A percentile compares a stretch with the other conserved stretches of the same genome.
These are phyloP conservation scores for Xylaria sp. DNA, from an alignment of 2,329 filamentous ascomycete genomes.

Conservation along the genomic window DNA sequence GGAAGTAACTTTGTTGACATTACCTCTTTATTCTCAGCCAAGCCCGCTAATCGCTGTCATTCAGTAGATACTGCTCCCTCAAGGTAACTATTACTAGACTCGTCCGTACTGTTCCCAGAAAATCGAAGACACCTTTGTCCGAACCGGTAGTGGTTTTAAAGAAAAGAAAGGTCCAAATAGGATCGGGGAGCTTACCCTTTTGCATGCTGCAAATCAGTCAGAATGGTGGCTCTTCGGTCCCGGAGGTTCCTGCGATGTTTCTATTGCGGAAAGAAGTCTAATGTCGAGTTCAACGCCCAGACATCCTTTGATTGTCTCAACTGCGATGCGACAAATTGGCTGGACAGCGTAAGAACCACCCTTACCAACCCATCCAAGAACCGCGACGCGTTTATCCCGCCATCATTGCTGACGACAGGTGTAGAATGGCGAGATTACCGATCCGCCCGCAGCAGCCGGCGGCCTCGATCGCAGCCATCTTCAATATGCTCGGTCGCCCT, in stretches of 20 bases:
- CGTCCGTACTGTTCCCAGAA: not conserved
- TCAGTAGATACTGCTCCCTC: constrained; percentile 18
- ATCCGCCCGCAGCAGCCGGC: constrained; percentile 77
- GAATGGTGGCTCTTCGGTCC: constrained; percentile 47
- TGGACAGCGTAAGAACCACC: constrained; percentile 75
- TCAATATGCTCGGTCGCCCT: constrained; percentile 56
- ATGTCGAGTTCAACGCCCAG: constrained; percentile 67
- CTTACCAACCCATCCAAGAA: constrained; percentile 1
- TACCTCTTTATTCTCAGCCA: not conserved
- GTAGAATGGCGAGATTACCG: constrained; percentile 87
- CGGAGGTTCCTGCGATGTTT: constrained; percentile 72
- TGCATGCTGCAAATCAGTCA: constrained; percentile 28
- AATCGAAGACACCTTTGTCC: not conserved
- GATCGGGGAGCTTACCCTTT: constrained; percentile 19
- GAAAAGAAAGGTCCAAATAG: constrained; percentile 1
- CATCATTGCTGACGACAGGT: constrained; percentile 37
- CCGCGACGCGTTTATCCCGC: constrained; percentile 13
- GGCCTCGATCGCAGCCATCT: constrained; percentile 54
- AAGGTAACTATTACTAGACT: constrained; percentile 9
- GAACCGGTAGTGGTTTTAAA: not conserved
- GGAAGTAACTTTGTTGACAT: too few species aligned
- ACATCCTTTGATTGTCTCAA: constrained; percentile 75
- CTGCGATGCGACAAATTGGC: constrained; percentile 88
- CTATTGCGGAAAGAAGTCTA: constrained; percentile 80
- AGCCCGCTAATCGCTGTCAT: not conserved